A percentile compares a stretch with the other conserved stretches of the same genome.
These are phyloP conservation scores for Penicillium paneum DNA, from an alignment of 2,329 filamentous ascomycete genomes.

Conservation along the genomic window DNA sequence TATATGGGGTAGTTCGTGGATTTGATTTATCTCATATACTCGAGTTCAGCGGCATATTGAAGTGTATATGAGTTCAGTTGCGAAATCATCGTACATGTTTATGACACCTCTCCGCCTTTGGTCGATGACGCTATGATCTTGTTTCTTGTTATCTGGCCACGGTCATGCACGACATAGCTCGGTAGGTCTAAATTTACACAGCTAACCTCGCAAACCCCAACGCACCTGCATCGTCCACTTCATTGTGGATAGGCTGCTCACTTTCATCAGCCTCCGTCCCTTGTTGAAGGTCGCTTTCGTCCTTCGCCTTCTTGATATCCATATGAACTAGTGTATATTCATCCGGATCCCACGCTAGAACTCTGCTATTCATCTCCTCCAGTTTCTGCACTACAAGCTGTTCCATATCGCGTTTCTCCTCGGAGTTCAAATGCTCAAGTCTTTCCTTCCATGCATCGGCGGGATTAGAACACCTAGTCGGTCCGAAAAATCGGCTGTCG, in stretches of 20 bases:
- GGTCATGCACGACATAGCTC: neutral
- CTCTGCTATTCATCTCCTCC: neutral
- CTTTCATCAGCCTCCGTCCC: neutral
- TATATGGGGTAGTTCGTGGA: neutral
- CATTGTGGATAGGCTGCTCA: neutral
- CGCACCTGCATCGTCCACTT: neutral
- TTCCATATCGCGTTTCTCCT: neutral
- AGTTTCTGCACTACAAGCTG: neutral
- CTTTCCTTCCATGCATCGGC: neutral
- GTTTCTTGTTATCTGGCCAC: neutral
- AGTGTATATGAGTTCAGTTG: neutral
- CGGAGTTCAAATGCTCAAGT: neutral
- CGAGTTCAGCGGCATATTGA: neutral
- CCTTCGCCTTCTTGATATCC: neutral
- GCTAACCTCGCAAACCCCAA: neutral
- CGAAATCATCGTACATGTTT: no score
- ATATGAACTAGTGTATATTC: neutral
- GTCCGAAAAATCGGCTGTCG: slow-evolving; percentile 9
- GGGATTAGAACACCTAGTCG: neutral
- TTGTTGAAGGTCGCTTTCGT: neutral
- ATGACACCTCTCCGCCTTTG: neutral
- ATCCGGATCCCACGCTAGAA: neutral
- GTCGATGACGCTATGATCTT: slow-evolving; percentile 4
- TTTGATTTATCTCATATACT: neutral
- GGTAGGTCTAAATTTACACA: neutral